Conservation (phyloP, 2,329 filamentous ascomycete species). For the Pseudogymnoascus sp. region DNA sequence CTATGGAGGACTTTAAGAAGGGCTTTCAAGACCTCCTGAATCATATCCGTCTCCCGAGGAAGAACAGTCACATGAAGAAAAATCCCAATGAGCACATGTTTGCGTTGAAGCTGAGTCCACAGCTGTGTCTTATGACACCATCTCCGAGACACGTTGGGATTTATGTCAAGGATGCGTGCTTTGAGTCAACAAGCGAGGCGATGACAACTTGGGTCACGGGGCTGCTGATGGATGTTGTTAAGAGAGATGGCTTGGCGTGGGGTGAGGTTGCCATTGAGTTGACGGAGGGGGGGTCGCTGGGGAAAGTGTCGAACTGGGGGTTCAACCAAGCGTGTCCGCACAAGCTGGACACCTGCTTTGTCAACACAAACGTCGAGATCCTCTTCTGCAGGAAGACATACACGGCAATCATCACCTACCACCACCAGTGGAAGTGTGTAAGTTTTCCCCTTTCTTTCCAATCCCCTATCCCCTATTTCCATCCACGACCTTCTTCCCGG, state of each 20-base stretch:
- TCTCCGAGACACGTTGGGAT: neutral
- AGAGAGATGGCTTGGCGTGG: neutral
- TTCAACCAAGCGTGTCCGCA: neutral
- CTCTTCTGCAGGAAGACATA: neutral
- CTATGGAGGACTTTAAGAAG: neutral
- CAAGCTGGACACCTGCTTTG: neutral
- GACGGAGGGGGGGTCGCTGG: neutral
- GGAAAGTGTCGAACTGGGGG: neutral
- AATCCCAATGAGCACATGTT: constrained; percentile 1
- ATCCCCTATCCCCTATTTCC: neutral
- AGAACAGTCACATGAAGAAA: neutral
- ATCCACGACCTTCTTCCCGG: neutral
- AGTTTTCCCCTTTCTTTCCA: neutral
- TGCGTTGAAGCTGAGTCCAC: neutral
- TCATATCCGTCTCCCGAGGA: neutral
- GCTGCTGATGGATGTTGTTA: neutral
- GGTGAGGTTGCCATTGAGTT: neutral
- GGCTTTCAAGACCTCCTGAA: neutral
- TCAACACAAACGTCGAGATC: neutral
- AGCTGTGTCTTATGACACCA: neutral
- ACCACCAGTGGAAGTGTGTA: constrained; percentile 7
- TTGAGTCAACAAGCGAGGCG: neutral
- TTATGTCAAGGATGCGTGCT: neutral
- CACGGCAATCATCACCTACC: neutral
- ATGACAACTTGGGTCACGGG: neutral